Conservation (phyloP, 306 rosid species). For the Prunus campanulata region DNA sequence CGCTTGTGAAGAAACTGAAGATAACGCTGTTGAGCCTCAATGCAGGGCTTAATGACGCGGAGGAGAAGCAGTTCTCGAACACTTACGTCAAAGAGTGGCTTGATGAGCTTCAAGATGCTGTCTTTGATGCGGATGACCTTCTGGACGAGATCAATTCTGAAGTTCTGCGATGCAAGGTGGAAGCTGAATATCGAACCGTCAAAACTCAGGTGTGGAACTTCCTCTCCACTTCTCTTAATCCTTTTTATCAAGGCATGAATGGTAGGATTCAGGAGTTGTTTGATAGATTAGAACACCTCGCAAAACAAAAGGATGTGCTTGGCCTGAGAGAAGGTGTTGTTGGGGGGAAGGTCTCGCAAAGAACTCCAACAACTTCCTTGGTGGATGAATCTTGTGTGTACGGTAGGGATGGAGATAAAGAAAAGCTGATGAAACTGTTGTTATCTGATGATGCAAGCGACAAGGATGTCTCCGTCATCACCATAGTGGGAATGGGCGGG, state of each 20-base stretch:
- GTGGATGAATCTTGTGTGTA: neutral
- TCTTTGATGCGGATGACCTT: neutral
- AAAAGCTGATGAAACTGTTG: neutral
- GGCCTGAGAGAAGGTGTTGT: neutral
- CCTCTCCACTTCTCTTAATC: neutral
- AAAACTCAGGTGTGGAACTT: neutral
- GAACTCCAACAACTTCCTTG: neutral
- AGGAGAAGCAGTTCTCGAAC: too few relatives aligned
- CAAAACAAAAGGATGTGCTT: neutral
- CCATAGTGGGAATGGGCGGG: neutral
- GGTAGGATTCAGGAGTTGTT: neutral
- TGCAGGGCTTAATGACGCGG: neutral
- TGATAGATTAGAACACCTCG: neutral
- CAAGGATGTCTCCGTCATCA: neutral
- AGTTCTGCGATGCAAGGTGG: neutral
- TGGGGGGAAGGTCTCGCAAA: neutral
- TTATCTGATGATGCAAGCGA: neutral
- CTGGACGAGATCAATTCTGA: neutral
- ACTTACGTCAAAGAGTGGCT: neutral
- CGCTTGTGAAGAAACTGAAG: neutral
- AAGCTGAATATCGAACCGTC: too few relatives aligned
- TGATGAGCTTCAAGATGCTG: neutral
- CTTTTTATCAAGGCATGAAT: neutral
- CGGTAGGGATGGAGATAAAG: neutral
- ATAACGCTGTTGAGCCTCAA: neutral